Base-by-base conservation (phyloP, 257 asterid genomes). In the Lycium barbarum region DNA sequence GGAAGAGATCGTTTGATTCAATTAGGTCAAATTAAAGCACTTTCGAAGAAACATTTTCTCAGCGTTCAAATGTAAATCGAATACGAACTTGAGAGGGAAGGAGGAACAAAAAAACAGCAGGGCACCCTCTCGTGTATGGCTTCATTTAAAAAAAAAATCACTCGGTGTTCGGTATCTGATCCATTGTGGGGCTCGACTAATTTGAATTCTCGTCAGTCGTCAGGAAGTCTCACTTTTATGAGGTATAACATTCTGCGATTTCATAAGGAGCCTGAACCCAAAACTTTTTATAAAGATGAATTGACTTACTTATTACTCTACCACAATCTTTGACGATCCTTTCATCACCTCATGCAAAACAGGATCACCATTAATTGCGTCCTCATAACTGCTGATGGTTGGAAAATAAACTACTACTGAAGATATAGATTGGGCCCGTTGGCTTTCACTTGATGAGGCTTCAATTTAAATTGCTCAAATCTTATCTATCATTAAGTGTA, bases 131-230 rank as follows among this genome's bases (percentile, higher is more conserved):
- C 15, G 1, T 26, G 7, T 3, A 22, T 45, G 38, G 11, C 58
- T 4, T 20, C 36, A 18, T 62, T 11, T 62, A 26, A 26, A 26
- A 26, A 26, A 26, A 26, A 26, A 26, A 26, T 26, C 18, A 13
- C 2, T 3, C 14, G 15, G 3, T 13, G 5, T 14, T 55, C n/a
- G 8, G 1, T 59, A 35, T 35, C 14, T 1, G 1, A 15, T 38
- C 38, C 9, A n/a, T n/a, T n/a, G n/a, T n/a, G 7, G 0, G 1
- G 2, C 0, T 0, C 6, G 4, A 8, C 0, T 38, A 17, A 38
- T 70, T 17, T 0, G 2, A 36, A 6, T 68, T 14, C 38, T 7
- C 3, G 0, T 2, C 1, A 10, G 0, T 7, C 3, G 0, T 2
- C 1, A 10, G 0, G 7, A 68, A 68, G 0, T 3, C 1, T 15